Conservation (phyloP, 805 yeast genomes). For the Saccharomycodes ludwigii region DNA sequence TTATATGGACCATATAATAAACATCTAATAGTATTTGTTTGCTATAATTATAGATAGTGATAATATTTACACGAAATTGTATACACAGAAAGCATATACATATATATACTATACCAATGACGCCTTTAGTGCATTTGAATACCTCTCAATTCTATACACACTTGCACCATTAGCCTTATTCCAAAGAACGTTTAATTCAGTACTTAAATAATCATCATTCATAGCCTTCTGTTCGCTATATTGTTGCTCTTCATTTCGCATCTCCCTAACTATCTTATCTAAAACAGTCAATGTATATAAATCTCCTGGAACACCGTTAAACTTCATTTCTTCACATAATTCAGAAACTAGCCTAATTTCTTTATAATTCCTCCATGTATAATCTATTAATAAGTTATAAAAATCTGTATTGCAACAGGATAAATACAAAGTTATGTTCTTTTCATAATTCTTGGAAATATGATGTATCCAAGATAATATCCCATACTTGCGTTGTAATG, state of each 20-base stretch:
- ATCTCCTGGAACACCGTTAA: conserved; percentile 22
- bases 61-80: too few relatives aligned
- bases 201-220: conserved; percentile 18
- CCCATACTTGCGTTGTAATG: conserved; percentile 15
- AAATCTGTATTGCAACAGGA: conserved; percentile 20
- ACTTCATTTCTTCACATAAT: conserved; percentile 19
- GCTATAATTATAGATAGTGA: too few relatives aligned
- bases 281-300: conserved; percentile 17
- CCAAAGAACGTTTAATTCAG: too few relatives aligned
- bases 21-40: too few relatives aligned
- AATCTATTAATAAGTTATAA: conserved; percentile 18
- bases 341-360: conserved; percentile 13
- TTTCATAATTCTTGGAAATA: conserved; percentile 14
- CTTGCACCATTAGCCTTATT: too few relatives aligned
- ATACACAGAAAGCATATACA: too few relatives aligned
- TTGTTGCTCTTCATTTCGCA: too few relatives aligned
- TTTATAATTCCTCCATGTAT: conserved; percentile 19
- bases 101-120: too few relatives aligned
- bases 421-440: conserved; percentile 18
- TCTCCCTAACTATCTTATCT: conserved; percentile 11
- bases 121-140: too few relatives aligned
- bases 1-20: too few relatives aligned
- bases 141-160: too few relatives aligned
- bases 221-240: too few relatives aligned
- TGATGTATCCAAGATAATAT: conserved; percentile 17